These are phyloP conservation scores for Lenwebbia sp. DNA, from an alignment of 345 rosid genomes.

Conservation along the genomic window DNA sequence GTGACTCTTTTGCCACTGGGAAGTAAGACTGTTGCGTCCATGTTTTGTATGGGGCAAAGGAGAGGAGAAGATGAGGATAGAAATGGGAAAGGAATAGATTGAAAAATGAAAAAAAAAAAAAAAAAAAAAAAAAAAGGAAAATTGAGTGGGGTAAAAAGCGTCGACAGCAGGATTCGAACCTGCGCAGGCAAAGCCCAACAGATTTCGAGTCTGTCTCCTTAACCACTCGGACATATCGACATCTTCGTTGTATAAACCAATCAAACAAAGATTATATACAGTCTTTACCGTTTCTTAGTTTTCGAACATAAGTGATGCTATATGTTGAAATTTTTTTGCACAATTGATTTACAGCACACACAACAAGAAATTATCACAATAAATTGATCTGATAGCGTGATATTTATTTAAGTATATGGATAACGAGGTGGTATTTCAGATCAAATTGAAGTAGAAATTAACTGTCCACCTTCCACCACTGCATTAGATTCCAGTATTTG, in stretches of 20 bases:
- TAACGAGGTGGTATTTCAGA: neutral
- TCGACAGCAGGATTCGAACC: conserved; percentile 99
- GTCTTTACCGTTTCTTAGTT: neutral
- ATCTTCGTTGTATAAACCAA: fast-evolving
- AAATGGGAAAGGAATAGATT: neutral
- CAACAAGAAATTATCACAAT: neutral
- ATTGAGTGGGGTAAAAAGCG: conserved; percentile 6
- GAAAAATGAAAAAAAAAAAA: neutral
- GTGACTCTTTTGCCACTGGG: neutral
- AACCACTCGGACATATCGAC: conserved; percentile 99
- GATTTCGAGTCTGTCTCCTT: conserved; percentile 99
- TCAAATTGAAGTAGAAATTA: neutral
- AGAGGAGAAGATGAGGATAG: neutral
- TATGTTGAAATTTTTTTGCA: neutral
- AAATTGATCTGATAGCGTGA: fast-evolving
- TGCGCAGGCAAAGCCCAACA: conserved; percentile 99
- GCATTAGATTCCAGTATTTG: neutral
- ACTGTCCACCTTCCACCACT: neutral
- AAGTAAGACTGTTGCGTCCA: neutral
- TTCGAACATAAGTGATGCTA: fast-evolving
- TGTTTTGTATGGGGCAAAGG: neutral
- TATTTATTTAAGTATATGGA: fast-evolving
- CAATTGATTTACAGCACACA: neutral
- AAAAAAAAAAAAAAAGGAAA: neutral
- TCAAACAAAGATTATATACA: neutral